These are phyloP conservation scores for Nectriaceae sp. DNA, from an alignment of 2,329 filamentous ascomycete genomes.

Conservation along the genomic window DNA sequence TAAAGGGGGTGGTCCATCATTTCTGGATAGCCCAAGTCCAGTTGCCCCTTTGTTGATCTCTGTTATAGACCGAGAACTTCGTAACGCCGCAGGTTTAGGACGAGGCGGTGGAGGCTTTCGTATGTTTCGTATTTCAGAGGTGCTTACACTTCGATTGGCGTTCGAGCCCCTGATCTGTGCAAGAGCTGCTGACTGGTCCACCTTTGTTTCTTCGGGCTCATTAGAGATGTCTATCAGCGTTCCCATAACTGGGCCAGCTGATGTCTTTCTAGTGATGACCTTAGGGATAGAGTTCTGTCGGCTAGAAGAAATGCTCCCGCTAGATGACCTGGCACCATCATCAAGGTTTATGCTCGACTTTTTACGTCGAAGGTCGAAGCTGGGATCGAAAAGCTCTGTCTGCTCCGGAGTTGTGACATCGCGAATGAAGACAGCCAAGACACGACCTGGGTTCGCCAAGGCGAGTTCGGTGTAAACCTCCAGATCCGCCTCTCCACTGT, in stretches of 20 bases:
- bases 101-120: constrained; percentile 51
- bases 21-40: constrained; percentile 10
- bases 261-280: constrained; percentile 24
- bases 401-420: constrained; percentile 83
- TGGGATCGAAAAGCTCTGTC: constrained; percentile 75
- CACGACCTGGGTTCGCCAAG: constrained; percentile 76
- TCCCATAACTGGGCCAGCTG: constrained; percentile 49
- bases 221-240: constrained; percentile 63
- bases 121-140: constrained; percentile 32
- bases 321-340: constrained; percentile 15
- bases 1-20: constrained; percentile 34
- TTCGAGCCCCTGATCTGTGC: constrained; percentile 19
- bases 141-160: constrained; percentile 23
- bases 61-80: constrained; percentile 42
- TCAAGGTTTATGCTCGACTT: constrained; percentile 28
- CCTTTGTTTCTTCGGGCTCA: constrained; percentile 43
- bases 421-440: constrained; percentile 88
- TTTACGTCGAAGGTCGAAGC: constrained; percentile 36
- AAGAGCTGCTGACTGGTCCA: constrained; percentile 37
- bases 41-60: constrained; percentile 23
- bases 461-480: constrained; percentile 98
- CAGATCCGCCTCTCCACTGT: constrained; percentile 94
- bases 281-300: constrained; percentile 29
- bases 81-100: constrained; percentile 60
- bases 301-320: constrained; percentile 8